A percentile compares a stretch with the other conserved stretches of the same genome.
Conservation (phyloP, 108 stramenopile genomes). For the Cyclotella choctawhatcheeana region DNA sequence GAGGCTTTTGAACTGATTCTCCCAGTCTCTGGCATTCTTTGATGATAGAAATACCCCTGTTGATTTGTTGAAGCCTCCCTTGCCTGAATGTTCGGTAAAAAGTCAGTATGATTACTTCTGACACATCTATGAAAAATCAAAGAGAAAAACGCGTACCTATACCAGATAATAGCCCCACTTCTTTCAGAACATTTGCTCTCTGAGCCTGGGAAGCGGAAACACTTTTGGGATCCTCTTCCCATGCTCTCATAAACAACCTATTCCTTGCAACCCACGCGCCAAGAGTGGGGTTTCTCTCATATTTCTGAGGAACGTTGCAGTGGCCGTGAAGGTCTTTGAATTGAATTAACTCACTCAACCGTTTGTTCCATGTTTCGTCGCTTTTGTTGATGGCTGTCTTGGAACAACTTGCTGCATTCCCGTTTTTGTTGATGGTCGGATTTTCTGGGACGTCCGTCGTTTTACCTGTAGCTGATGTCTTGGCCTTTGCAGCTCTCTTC, state of each 20-base stretch:
- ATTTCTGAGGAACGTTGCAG: background rate
- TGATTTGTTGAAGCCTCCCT: constrained; percentile 3
- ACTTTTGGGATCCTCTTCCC: background rate
- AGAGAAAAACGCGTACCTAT: no score
- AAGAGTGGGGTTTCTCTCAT: constrained; percentile 1
- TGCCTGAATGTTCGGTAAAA: constrained; percentile 8
- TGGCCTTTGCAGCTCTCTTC: no score
- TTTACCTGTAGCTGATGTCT: background rate
- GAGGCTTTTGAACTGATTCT: constrained; percentile 15
- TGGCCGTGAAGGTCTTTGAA: background rate
- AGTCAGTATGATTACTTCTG: no score
- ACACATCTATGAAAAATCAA: no score
- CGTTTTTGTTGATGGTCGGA: background rate
- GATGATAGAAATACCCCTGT: constrained; percentile 2
- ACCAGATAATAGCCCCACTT: constrained; percentile 3
- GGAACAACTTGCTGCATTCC: background rate
- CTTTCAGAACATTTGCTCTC: background rate
- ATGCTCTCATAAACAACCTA: background rate
- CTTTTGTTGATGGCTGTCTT: background rate
- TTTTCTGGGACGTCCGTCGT: background rate
- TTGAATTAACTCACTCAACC: background rate
- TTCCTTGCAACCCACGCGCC: constrained; percentile 5
- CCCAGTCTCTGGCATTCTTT: constrained; percentile 26
- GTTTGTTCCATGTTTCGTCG: background rate
- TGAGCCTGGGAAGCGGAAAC: background rate